Conservation (phyloP, 2,329 filamentous ascomycete genomes). For the Cladophialophora immunda region DNA sequence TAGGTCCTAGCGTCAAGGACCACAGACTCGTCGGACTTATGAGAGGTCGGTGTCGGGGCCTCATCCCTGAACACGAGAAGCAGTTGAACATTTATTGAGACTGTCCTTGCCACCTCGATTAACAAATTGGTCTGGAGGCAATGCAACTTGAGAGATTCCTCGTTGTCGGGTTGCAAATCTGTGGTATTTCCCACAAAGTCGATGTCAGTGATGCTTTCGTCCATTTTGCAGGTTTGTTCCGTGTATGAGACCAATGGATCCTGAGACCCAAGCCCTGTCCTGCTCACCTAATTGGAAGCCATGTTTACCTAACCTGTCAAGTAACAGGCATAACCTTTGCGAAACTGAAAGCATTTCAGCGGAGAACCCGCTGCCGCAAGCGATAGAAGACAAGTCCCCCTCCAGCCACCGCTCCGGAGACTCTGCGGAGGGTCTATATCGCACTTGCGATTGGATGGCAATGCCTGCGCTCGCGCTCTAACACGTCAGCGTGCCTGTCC, state of each 20-base stretch:
- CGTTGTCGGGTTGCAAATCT: not conserved
- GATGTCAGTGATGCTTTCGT: not conserved
- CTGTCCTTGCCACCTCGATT: constrained; percentile 43
- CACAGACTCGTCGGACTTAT: not conserved
- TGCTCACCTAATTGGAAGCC: constrained; percentile 2
- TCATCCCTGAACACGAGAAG: not conserved
- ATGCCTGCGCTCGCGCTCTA: not conserved
- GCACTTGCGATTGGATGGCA: not conserved
- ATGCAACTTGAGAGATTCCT: not conserved
- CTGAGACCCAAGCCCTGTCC: not conserved
- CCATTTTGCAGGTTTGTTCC: not conserved
- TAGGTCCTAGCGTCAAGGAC: constrained; percentile 2
- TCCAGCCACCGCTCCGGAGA: not conserved
- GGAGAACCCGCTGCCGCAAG: not conserved
- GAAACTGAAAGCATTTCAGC: constrained; percentile 2
- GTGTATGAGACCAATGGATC: not conserved
- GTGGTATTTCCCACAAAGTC: not conserved
- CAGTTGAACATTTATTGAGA: constrained; percentile 2
- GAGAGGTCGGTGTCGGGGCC: not conserved
- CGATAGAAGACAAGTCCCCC: not conserved
- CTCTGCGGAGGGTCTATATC: not conserved
- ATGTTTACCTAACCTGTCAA: constrained; percentile 6
- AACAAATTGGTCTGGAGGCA: constrained; percentile 19
- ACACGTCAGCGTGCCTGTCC: not conserved
- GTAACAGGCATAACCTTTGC: constrained; percentile 5